Percentiles rank a stretch among this genome's conserved stretches.
Evolutionary conservation across 2,329 filamentous ascomycete species (phyloP).

Genomic region (Triangularia verruculosa): DNA sequence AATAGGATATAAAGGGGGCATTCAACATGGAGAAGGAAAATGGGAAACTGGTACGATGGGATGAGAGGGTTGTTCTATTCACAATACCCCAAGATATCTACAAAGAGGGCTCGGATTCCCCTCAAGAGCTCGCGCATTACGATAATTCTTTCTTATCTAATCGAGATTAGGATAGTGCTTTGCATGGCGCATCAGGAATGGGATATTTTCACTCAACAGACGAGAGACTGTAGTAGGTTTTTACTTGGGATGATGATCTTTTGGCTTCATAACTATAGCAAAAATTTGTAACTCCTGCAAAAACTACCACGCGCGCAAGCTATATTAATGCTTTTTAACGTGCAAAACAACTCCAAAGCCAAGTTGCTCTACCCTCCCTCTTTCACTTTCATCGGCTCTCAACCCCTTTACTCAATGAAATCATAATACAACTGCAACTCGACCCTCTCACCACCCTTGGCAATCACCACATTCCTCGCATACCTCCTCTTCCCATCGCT

Average conservation of each 20-base stretch:
- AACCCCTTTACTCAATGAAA: constrained; percentile 30
- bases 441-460: constrained; percentile 48
- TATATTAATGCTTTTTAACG: neutral
- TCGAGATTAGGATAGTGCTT: neutral
- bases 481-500: constrained; percentile 53
- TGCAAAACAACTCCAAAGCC: neutral
- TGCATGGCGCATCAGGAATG: neutral
- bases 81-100: constrained; percentile 15
- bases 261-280: neutral
- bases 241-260: neutral
- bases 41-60: too few species aligned
- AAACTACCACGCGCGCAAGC: neutral
- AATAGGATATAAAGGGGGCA: constrained; percentile 19
- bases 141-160: neutral
- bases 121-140: constrained; percentile 13
- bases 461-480: constrained; percentile 51
- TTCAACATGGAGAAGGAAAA: constrained; percentile 32
- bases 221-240: neutral
- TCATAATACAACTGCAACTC: constrained; percentile 57
- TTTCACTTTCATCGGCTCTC: neutral
- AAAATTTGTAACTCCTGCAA: neutral
- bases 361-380: neutral
- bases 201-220: neutral
- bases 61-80: neutral
- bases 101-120: constrained; percentile 18